Percentiles rank a stretch among this genome's conserved stretches.
Evolutionary conservation across 148 eudicot species (phyloP).

Genomic region (Amaranthus hypochondriacus): DNA sequence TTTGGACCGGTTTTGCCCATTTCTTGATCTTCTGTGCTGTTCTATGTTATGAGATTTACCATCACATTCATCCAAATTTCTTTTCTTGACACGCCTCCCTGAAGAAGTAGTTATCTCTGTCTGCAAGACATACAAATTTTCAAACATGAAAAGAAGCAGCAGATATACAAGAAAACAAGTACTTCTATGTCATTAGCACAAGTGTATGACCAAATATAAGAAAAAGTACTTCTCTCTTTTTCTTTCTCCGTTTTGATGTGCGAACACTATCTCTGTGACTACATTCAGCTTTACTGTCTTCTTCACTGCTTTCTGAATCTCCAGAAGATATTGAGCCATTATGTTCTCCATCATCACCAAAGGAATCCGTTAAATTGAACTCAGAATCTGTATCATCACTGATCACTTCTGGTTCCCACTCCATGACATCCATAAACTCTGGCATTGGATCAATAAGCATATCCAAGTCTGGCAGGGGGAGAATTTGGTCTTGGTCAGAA

Average conservation of each 20-base stretch:
- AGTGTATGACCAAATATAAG: background rate
- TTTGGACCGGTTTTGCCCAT: slow-evolving; percentile 41
- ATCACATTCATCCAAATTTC: slow-evolving; percentile 62
- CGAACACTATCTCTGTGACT: slow-evolving; percentile 53
- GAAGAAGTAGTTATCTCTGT: slow-evolving; percentile 78
- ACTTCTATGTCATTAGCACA: background rate
- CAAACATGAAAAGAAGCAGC: background rate
- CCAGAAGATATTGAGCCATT: slow-evolving; percentile 48
- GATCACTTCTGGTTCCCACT: slow-evolving; percentile 85
- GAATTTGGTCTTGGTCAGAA: slow-evolving; percentile 69
- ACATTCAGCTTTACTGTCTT: slow-evolving; percentile 56
- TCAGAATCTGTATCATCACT: slow-evolving; percentile 96
- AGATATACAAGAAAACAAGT: background rate
- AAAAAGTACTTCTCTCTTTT: slow-evolving; percentile 51
- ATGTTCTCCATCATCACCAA: slow-evolving; percentile 60
- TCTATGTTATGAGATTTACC: slow-evolving; percentile 37
- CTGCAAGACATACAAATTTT: slow-evolving; percentile 31
- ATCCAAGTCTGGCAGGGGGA: slow-evolving; percentile 70
- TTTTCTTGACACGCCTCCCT: slow-evolving; percentile 97
- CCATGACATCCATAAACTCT: slow-evolving; percentile 74
- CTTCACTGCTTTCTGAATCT: slow-evolving; percentile 52
- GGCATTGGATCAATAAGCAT: slow-evolving; percentile 73
- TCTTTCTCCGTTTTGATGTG: slow-evolving; percentile 73
- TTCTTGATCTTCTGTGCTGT: slow-evolving; percentile 43
- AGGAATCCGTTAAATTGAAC: slow-evolving; percentile 64